Conservation (phyloP, 805 yeast species). For the Spencermartinsiella europaea region DNA sequence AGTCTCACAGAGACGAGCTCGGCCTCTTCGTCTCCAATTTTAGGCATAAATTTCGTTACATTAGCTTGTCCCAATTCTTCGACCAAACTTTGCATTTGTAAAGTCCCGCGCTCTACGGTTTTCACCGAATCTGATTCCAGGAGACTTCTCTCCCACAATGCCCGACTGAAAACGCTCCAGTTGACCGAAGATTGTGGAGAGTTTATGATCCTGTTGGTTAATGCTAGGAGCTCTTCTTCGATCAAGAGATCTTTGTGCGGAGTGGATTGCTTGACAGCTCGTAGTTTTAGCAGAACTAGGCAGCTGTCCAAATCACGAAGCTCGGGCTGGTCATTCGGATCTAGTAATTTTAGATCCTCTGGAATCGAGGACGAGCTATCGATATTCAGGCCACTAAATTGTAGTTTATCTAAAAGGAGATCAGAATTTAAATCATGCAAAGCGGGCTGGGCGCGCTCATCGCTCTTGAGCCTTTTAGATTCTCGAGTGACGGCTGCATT, state of each 20-base stretch:
- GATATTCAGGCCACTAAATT: slow-evolving; percentile 46
- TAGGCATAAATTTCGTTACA: slow-evolving; percentile 42
- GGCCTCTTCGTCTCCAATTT: slow-evolving; percentile 21
- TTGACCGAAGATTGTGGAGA: slow-evolving; percentile 43
- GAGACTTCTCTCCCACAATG: slow-evolving; percentile 85
- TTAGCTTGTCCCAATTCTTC: slow-evolving; percentile 76
- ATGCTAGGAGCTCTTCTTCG: slow-evolving; percentile 77
- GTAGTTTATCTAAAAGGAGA: slow-evolving; percentile 67
- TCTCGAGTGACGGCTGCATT: not conserved
- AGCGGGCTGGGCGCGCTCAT: slow-evolving; percentile 18
- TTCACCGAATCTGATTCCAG: slow-evolving; percentile 75
- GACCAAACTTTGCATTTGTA: slow-evolving; percentile 87
- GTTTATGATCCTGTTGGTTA: slow-evolving; percentile 67
- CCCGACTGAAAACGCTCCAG: slow-evolving; percentile 75
- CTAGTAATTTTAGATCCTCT: slow-evolving; percentile 39
- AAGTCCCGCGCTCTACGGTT: slow-evolving; percentile 88
- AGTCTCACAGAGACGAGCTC: slow-evolving; percentile 47
- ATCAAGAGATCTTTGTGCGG: slow-evolving; percentile 68
- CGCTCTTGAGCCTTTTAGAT: slow-evolving; percentile 15
- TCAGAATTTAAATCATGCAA: slow-evolving; percentile 65
- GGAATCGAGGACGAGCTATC: slow-evolving; percentile 28
- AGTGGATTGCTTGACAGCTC: slow-evolving; percentile 58
- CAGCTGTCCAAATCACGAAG: slow-evolving; percentile 64
- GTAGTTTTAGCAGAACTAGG: slow-evolving; percentile 66
- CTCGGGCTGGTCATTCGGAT: slow-evolving; percentile 79